phyloP scores from a whole-genome alignment of 2,329 filamentous ascomycete genomes.

The Botrytis fabae region DNA sequence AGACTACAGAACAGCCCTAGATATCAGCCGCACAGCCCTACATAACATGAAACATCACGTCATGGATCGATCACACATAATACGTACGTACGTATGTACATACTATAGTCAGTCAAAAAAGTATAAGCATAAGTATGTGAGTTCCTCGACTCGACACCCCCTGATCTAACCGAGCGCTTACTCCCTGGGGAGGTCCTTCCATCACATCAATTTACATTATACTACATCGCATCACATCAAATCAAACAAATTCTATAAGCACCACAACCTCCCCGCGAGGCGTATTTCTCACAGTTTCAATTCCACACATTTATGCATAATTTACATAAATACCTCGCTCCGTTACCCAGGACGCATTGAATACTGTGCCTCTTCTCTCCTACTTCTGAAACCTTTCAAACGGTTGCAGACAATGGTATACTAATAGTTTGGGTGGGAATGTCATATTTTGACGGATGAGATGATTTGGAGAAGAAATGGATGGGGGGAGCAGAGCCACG shows the following conservation, averaged over 20 bases:
- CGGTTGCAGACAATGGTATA: background rate
- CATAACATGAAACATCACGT: background rate
- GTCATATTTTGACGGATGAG: background rate
- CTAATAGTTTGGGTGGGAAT: background rate
- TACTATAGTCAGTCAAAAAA: too few species aligned
- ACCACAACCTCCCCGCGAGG: background rate
- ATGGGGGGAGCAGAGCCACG: background rate
- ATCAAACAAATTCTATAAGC: background rate
- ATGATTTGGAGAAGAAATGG: background rate
- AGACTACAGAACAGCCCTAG: background rate
- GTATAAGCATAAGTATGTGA: too few species aligned
- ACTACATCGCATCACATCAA: too few species aligned
- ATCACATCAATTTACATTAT: too few species aligned
- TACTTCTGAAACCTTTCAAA: background rate
- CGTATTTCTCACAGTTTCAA: background rate
- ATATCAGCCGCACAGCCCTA: background rate
- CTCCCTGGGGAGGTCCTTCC: background rate
- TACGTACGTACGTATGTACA: background rate
- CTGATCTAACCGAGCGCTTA: background rate
- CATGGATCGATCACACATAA: background rate
- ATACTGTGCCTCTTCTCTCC: background rate
- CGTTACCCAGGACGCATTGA: background rate
- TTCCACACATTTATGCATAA: background rate
- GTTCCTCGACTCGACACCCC: background rate
- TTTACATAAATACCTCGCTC: background rate